Evolutionary conservation across 176 grass and related monocot genomes (phyloP).

Genomic region (Zea mays): DNA sequence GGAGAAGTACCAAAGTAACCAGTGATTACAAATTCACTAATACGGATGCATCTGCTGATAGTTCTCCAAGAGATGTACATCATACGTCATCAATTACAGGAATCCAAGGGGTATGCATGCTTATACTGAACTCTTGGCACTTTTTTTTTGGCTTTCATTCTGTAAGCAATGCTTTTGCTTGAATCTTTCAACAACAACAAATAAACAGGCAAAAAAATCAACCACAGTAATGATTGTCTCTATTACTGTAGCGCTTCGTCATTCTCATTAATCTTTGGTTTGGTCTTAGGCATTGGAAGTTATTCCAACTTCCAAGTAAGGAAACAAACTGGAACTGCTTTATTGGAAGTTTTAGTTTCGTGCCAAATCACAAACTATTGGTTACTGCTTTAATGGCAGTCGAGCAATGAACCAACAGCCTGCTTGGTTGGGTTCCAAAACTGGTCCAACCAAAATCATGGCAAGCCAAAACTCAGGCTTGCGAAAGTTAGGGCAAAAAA

Average conservation of each 20-base stretch:
- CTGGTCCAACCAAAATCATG: too few relatives aligned
- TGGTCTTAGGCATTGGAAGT: slow-evolving; percentile 12
- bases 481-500: too few relatives aligned
- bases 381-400: neutral
- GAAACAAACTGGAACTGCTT: neutral
- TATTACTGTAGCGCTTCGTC: neutral
- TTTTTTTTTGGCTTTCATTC: slow-evolving; percentile 27
- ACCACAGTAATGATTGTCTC: neutral
- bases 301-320: slow-evolving; percentile 21
- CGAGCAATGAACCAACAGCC: neutral
- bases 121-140: slow-evolving; percentile 6
- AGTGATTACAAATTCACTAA: slow-evolving; percentile 20
- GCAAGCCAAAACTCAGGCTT: too few relatives aligned
- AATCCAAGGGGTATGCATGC: slow-evolving; percentile 36
- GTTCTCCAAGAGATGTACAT: slow-evolving; percentile 21
- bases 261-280: slow-evolving; percentile 12
- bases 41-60: slow-evolving; percentile 34
- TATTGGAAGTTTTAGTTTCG: slow-evolving; percentile 1
- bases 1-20: slow-evolving; percentile 26
- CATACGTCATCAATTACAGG: slow-evolving; percentile 32
- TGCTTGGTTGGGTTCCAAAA: too few relatives aligned
- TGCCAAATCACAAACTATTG: neutral
- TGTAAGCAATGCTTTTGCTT: slow-evolving; percentile 19
- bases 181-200: neutral
- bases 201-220: neutral